phyloP scores from a whole-genome alignment of 140 eudicot species.

The Bidens hawaiensis region DNA sequence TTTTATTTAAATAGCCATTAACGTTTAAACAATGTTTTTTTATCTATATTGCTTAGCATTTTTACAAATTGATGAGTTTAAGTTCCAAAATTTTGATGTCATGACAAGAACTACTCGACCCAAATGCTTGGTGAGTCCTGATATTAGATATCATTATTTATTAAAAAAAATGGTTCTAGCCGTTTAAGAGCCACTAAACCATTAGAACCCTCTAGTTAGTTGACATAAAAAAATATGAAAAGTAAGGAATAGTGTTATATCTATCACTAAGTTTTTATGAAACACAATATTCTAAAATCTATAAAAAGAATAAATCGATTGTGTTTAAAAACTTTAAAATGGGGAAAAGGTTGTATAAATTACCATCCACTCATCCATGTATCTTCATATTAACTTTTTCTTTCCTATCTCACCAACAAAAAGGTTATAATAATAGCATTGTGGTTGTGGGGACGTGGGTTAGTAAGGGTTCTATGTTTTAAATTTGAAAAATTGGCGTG shows the following conservation, averaged over 20 bases:
- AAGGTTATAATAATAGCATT: background rate
- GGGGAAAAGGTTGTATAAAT: no score
- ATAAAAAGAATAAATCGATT: background rate
- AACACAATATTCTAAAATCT: background rate
- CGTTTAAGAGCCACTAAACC: background rate
- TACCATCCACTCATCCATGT: background rate
- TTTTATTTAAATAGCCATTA: no score
- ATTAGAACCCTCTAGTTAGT: background rate
- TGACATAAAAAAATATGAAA: background rate
- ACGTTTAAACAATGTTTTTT: no score
- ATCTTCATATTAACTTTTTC: background rate
- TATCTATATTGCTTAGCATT: no score
- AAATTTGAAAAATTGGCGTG: constrained; percentile 18
- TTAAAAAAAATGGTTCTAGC: no score
- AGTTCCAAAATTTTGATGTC: no score
- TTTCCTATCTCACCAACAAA: no score
- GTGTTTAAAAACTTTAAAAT: background rate
- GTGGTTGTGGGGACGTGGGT: background rate
- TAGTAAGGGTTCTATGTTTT: constrained; percentile 4
- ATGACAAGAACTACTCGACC: background rate
- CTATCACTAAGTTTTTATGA: background rate
- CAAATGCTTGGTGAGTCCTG: no score
- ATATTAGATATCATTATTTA: background rate
- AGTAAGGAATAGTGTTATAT: background rate
- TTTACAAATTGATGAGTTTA: background rate